Percentiles rank a stretch among this genome's conserved stretches.
Conservation (phyloP, 805 yeast species). For the Aciculoconidium aculeatum region DNA sequence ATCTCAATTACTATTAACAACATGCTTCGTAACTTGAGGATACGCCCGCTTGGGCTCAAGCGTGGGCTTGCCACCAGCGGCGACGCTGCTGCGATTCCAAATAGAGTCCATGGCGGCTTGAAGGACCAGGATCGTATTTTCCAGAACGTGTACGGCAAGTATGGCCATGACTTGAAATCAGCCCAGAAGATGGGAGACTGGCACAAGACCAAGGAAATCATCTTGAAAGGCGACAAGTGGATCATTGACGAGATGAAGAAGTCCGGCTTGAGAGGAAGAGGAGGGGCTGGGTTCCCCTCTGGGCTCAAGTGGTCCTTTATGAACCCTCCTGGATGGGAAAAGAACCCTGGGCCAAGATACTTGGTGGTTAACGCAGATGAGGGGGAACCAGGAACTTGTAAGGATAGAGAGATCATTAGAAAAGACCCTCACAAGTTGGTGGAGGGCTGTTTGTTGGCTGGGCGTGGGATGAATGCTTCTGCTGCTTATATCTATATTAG, state of each 20-base stretch:
- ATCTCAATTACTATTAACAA: constrained; percentile 3
- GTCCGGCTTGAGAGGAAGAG: constrained; percentile 85
- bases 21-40: constrained; percentile 33
- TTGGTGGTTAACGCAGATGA: constrained; percentile 90
- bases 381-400: constrained; percentile 94
- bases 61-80: constrained; percentile 43
- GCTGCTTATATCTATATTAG: constrained; percentile 89
- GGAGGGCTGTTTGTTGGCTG: constrained; percentile 87
- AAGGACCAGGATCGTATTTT: constrained; percentile 81
- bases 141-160: constrained; percentile 73
- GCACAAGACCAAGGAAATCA: constrained; percentile 84
- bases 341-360: constrained; percentile 82
- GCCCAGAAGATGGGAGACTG: constrained; percentile 84
- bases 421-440: constrained; percentile 89
- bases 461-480: constrained; percentile 88
- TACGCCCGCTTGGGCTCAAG: constrained; percentile 18
- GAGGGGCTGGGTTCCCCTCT: constrained; percentile 92
- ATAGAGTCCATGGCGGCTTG: constrained; percentile 64
- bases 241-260: constrained; percentile 81
- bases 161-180: constrained; percentile 69
- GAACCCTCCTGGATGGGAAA: constrained; percentile 96
- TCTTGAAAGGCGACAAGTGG: constrained; percentile 83
- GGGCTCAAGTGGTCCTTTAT: constrained; percentile 90
- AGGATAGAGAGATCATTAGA: constrained; percentile 85
- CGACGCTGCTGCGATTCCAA: constrained; percentile 43